phyloP scores from a whole-genome alignment of 441 rosid species.

The Populus hybrid region DNA sequence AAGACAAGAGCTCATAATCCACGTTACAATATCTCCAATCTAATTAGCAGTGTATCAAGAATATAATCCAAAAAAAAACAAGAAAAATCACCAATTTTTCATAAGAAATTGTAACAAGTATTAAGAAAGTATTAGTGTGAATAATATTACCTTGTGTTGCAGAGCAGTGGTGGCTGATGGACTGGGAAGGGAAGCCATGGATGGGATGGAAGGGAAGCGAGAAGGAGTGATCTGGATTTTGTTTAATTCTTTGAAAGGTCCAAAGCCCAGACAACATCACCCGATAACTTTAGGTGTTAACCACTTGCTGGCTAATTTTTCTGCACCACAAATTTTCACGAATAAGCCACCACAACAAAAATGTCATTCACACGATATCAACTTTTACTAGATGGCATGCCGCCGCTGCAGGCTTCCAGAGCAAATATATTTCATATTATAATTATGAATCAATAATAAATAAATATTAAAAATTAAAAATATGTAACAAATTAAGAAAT shows the following conservation, averaged over 20 bases:
- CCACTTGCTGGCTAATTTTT: no score
- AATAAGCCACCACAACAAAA: no score
- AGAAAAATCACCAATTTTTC: background rate
- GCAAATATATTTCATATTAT: no score
- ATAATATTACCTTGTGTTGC: slow-evolving; percentile 43
- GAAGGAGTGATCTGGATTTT: slow-evolving; percentile 1
- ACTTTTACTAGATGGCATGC: no score
- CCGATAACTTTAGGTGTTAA: no score
- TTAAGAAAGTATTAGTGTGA: background rate
- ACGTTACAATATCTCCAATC: background rate
- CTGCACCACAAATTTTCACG: no score
- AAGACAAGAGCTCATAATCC: background rate
- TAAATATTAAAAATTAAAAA: no score
- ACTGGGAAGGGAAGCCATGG: slow-evolving; percentile 47
- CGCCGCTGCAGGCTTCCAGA: no score
- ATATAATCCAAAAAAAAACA: background rate
- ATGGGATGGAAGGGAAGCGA: slow-evolving; percentile 24
- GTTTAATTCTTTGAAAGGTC: background rate
- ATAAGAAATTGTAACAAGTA: background rate
- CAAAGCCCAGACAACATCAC: no score
- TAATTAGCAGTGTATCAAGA: background rate
- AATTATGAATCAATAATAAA: no score
- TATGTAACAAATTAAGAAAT: no score
- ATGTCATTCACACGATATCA: no score
- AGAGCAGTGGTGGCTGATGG: slow-evolving; percentile 31